Conservation (phyloP, 2,329 filamentous ascomycete species). For the Fusarium sp. region DNA sequence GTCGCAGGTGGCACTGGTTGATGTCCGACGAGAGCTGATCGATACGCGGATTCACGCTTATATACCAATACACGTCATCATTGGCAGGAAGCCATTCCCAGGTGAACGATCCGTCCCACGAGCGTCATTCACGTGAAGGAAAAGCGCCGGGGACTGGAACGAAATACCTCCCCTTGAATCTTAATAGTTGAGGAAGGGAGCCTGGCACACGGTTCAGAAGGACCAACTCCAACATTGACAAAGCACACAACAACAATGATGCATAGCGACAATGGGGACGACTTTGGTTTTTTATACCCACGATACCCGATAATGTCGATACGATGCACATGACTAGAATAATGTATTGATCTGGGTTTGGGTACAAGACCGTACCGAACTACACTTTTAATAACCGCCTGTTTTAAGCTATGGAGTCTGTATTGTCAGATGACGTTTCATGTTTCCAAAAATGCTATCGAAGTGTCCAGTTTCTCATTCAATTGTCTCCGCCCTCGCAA, state of each 20-base stretch:
- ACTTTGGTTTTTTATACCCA: conserved; percentile 32
- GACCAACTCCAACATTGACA: not conserved
- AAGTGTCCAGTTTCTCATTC: not conserved
- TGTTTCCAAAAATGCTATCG: not conserved
- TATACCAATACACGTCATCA: conserved; percentile 62
- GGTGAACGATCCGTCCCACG: conserved; percentile 44
- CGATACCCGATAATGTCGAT: conserved; percentile 44
- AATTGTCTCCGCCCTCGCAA: not conserved
- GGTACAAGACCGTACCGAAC: not conserved
- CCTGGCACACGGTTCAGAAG: not conserved
- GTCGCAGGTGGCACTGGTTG: conserved; percentile 59
- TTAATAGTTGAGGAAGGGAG: not conserved
- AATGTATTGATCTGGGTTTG: conserved; percentile 21
- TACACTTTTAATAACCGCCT: not conserved
- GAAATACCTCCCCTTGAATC: not conserved
- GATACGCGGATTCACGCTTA: conserved; percentile 62
- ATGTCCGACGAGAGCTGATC: conserved; percentile 61
- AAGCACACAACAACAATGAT: not conserved
- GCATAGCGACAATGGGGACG: conserved; percentile 9
- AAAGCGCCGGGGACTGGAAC: not conserved
- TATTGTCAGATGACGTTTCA: not conserved
- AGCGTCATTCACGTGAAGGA: conserved; percentile 23
- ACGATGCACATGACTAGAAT: conserved; percentile 41
- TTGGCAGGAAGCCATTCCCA: conserved; percentile 61
- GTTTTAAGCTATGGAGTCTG: not conserved